Percentiles rank a stretch among this genome's conserved stretches.
These are phyloP conservation scores for Lablab purpureus DNA, from an alignment of 306 rosid genomes.

Conservation along the genomic window DNA sequence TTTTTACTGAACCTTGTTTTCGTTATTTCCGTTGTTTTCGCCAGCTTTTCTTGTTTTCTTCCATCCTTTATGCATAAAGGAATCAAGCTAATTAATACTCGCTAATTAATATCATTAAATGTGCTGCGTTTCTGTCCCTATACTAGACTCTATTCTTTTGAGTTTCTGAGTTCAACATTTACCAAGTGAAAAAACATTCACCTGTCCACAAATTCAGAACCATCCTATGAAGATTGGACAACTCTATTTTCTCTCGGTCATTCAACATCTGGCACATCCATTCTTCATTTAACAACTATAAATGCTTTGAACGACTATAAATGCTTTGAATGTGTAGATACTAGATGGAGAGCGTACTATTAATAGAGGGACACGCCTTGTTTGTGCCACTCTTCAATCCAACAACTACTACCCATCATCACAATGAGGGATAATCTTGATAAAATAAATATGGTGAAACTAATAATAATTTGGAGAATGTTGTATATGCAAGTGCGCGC, in stretches of 20 bases:
- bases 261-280: not conserved
- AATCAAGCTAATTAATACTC: too few relatives aligned
- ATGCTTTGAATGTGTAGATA: not conserved
- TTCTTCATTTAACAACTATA: not conserved
- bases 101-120: too few relatives aligned
- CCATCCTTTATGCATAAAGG: too few relatives aligned
- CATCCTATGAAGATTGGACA: not conserved
- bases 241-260: not conserved
- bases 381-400: slow-evolving; percentile 51
- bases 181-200: not conserved
- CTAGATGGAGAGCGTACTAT: slow-evolving; percentile 2
- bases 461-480: not conserved
- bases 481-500: not conserved
- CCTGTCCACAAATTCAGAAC: not conserved
- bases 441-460: too few relatives aligned
- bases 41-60: too few relatives aligned
- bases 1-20: not conserved
- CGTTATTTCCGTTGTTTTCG: not conserved
- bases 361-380: slow-evolving; percentile 43
- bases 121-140: too few relatives aligned
- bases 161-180: not conserved
- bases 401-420: slow-evolving; percentile 30
- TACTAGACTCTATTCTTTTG: not conserved
- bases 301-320: not conserved
- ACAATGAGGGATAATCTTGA: not conserved